Percentiles rank a stretch among this genome's conserved stretches.
Conservation (phyloP, 2,329 filamentous ascomycete species). For the Pseudogymnoascus sp. region DNA sequence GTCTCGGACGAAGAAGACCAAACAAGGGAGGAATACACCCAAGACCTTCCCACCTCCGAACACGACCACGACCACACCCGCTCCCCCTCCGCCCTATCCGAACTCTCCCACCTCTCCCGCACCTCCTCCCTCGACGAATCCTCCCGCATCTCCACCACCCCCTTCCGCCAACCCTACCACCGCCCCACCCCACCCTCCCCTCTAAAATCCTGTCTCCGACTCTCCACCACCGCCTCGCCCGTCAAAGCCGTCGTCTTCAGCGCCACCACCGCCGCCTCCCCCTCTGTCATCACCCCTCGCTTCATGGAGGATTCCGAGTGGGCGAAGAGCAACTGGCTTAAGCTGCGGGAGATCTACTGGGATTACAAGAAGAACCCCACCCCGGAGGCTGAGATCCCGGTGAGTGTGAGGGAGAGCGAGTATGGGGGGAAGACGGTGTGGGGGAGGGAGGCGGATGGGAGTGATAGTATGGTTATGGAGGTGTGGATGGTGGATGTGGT, state of each 20-base stretch:
- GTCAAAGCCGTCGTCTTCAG: constrained; percentile 2
- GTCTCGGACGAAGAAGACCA: not conserved
- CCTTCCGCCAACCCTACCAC: not conserved
- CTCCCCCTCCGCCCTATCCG: not conserved
- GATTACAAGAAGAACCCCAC: not conserved
- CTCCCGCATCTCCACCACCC: not conserved
- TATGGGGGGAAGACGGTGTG: not conserved
- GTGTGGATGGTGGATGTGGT: constrained; percentile 17
- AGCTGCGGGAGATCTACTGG: not conserved
- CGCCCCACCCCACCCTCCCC: not conserved
- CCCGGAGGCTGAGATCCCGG: not conserved
- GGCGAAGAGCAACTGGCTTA: not conserved
- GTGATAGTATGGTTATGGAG: constrained; percentile 11
- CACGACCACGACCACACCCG: not conserved
- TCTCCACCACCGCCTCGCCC: not conserved
- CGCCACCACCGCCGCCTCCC: not conserved
- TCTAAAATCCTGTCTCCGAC: not conserved
- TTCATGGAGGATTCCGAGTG: not conserved
- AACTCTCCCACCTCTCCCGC: not conserved
- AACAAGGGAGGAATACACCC: not conserved
- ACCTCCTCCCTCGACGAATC: not conserved
- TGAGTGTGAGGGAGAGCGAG: not conserved
- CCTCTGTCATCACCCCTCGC: not conserved
- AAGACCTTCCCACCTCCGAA: not conserved
- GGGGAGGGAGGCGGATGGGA: constrained; percentile 23